Evolutionary conservation across 2,329 filamentous ascomycete species (phyloP), one percentile per base, ranked within the genome.

Genomic region (Sporothrix globosa): DNA sequence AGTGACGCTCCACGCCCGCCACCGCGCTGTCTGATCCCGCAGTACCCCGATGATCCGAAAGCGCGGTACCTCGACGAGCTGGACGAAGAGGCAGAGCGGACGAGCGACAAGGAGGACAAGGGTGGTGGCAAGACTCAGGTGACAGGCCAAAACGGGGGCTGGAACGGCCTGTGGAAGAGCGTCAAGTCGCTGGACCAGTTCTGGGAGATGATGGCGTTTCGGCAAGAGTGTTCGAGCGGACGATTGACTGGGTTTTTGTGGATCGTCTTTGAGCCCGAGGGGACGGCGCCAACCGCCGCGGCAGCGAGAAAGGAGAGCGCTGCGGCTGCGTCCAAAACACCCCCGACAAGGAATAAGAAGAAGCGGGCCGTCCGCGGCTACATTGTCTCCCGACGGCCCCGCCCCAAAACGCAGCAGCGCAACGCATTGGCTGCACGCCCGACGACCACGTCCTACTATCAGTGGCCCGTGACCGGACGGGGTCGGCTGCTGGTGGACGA

Each of bases 201-300:
- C 77, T 99, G 96, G 96, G 96, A 99, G 73, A 91, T 97, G 86
- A 98, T 99, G 95, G 91, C 94, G 0, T 98, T 92, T 77, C 86
- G 96, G 70, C 96, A 98, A 78, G 96, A 99, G 77, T 99, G 96
- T 77, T 97, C 94, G 0, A 92, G 93, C 46, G 96, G 96, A 0
- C 86, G 94, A 21, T 85, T 97, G 77, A 96, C 97, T 0, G 96
- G 96, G 0, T 99, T 99, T 75, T 85, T 98, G 34, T 99, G 96
- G 95, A 82, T 97, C 34, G 90, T 97, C 0, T 91, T 97, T 74
- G 90, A 93, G 46, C 85, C 88, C 34, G 7, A 34, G 7, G 17
- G 10, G 34, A 54, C 9, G 39, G 24, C 11, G 19, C 1, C 66
- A 46, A 48, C n/a, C 24, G 44, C 66, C 58, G 60, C 44, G 9